phyloP scores from a whole-genome alignment of 2,329 filamentous ascomycete genomes.

The Hortaea sp. region DNA sequence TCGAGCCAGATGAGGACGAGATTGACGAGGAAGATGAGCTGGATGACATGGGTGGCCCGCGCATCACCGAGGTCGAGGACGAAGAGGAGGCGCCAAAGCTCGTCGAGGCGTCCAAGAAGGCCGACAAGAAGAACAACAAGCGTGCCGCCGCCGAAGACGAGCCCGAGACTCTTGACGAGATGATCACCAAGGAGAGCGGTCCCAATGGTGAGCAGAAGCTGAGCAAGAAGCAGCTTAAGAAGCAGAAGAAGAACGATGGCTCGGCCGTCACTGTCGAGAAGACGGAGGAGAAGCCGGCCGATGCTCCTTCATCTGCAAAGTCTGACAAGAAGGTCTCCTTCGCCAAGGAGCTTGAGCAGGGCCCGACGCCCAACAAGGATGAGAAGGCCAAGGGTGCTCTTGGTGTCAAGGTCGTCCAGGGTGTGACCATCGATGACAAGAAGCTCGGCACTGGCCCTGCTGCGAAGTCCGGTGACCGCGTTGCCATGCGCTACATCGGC shows the following conservation, averaged over 20 bases:
- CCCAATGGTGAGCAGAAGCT: slow-evolving; percentile 59
- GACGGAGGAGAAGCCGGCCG: slow-evolving; percentile 47
- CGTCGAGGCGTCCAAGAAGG: slow-evolving; percentile 51
- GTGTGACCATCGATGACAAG: slow-evolving; percentile 90
- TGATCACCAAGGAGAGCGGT: slow-evolving; percentile 63
- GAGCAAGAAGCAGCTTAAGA: slow-evolving; percentile 96
- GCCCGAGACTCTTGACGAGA: slow-evolving; percentile 59
- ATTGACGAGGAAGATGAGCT: slow-evolving; percentile 32
- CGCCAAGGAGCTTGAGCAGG: slow-evolving; percentile 96
- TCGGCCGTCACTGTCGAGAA: slow-evolving; percentile 54
- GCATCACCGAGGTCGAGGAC: slow-evolving; percentile 73
- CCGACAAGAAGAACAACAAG: slow-evolving; percentile 59
- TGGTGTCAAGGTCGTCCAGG: slow-evolving; percentile 70
- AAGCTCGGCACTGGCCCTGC: slow-evolving; percentile 76
- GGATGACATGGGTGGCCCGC: slow-evolving; percentile 61
- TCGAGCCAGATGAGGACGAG: slow-evolving; percentile 52
- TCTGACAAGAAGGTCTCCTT: slow-evolving; percentile 95
- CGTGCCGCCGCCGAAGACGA: slow-evolving; percentile 59
- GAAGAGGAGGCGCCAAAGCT: slow-evolving; percentile 51
- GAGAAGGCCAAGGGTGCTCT: slow-evolving; percentile 42
- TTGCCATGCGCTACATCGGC: slow-evolving; percentile 95
- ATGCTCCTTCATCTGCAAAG: slow-evolving; percentile 42
- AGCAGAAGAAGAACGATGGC: slow-evolving; percentile 97
- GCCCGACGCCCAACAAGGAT: slow-evolving; percentile 63
- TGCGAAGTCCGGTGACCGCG: slow-evolving; percentile 81